phyloP scores from a whole-genome alignment of 202 grass and related monocot genomes.

The Schoenoplectus tabernaemontani region DNA sequence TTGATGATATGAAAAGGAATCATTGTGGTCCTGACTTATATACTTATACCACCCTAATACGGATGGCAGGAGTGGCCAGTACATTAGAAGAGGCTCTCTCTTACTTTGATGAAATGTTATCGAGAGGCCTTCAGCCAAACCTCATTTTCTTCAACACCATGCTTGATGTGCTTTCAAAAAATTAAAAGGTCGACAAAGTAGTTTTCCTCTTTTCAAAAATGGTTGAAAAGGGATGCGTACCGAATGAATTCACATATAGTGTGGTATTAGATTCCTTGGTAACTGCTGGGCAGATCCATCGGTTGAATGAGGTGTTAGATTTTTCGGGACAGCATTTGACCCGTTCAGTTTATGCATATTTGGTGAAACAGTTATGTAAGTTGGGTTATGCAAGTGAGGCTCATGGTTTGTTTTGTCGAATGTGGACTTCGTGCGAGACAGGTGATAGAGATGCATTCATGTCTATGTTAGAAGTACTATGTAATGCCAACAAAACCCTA shows the following conservation, averaged over 20 bases:
- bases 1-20: conserved; percentile 87
- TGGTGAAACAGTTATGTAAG: conserved; percentile 75
- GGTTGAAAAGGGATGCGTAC: conserved; percentile 46
- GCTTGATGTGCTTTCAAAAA: conserved; percentile 84
- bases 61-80: conserved; percentile 72
- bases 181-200: conserved; percentile 63
- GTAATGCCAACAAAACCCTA: conserved; percentile 64
- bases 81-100: conserved; percentile 49
- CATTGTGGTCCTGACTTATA: conserved; percentile 65
- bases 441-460: conserved; percentile 67
- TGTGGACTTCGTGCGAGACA: conserved; percentile 68
- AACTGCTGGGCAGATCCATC: conserved; percentile 51
- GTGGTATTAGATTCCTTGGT: conserved; percentile 53
- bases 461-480: conserved; percentile 84
- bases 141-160: conserved; percentile 76
- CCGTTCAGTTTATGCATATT: conserved; percentile 56
- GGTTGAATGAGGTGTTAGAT: conserved; percentile 61
- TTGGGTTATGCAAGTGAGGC: conserved; percentile 77
- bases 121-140: conserved; percentile 50
- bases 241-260: conserved; percentile 83
- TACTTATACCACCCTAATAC: conserved; percentile 87
- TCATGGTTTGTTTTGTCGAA: conserved; percentile 70
- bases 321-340: conserved; percentile 48
- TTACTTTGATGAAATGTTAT: conserved; percentile 79
- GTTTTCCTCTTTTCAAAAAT: conserved; percentile 86